Conservation (phyloP, 1,284 basidiomycete genomes). For the Phlebopus sp. region DNA sequence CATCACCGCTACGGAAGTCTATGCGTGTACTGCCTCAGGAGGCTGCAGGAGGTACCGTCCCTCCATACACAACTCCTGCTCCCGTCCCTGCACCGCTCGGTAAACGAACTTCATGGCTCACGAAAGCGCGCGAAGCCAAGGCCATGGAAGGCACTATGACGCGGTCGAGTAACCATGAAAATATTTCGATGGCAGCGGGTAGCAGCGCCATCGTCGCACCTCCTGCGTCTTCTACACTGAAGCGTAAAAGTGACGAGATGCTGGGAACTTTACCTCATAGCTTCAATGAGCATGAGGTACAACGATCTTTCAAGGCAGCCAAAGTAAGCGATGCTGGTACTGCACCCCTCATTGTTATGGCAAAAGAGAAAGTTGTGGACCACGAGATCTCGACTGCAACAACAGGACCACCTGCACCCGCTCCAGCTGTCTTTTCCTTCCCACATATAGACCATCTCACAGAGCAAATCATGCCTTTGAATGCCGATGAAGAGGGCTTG, state of each 20-base stretch:
- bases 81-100: conserved; percentile 43
- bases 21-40: conserved; percentile 47
- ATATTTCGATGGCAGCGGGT: conserved; percentile 10
- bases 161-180: conserved; percentile 33
- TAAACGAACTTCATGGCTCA: conserved; percentile 76
- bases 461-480: conserved; percentile 12
- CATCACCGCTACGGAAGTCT: conserved; percentile 67
- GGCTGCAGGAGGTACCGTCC: conserved; percentile 33
- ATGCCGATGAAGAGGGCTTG: conserved; percentile 42
- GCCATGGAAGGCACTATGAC: conserved; percentile 56
- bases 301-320: conserved; percentile 46
- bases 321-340: conserved; percentile 41
- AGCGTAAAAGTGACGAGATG: conserved; percentile 69
- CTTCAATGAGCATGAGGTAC: conserved; percentile 33
- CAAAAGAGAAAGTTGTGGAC: conserved; percentile 8
- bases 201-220: conserved; percentile 9
- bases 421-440: background rate
- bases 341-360: conserved; percentile 31
- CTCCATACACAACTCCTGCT: conserved; percentile 39
- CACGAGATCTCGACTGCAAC: conserved; percentile 7
- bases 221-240: conserved; percentile 33
- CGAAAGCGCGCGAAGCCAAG: conserved; percentile 72
- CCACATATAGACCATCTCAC: conserved; percentile 10
- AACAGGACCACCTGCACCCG: conserved; percentile 3
- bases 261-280: conserved; percentile 23